Base-by-base conservation (phyloP, 2,329 filamentous ascomycete species). In the Penicillium sp. region DNA sequence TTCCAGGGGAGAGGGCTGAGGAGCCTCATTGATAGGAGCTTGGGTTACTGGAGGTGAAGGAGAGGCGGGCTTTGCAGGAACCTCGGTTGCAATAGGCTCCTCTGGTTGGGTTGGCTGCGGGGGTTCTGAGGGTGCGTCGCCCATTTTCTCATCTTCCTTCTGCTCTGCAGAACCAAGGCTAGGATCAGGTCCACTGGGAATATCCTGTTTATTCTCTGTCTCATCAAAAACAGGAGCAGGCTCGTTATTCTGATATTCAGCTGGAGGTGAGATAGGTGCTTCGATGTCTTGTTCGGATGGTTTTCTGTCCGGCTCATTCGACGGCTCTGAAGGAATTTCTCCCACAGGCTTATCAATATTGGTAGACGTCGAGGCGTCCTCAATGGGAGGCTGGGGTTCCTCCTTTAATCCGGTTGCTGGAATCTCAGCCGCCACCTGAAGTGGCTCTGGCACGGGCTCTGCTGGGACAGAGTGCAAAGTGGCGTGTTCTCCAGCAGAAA, bases 101-200 rank as follows among this genome's bases (percentile, higher is more conserved):
- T 47, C n/a, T 13, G 26, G n/a, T 29, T 47, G 26, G 29, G 26
- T 29, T 29, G 24, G 10, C 19, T 35, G 27, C 5, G 26, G 11
- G 31, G 52, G 39, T 29, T 57, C 52, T 44, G 49, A 22, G 2
- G 50, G 29, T 6, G 52, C 49, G 10, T 58, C 58, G 22, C 21
- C 46, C 52, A 60, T 55, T 22, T 58, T 53, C 6, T 54, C 6
- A 42, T 61, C 57, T 43, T 53, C 51, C 11, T 61, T 58, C 26
- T 49, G 21, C 9, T 52, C 37, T n/a, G 22, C 13, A n/a, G 37
- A 7, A 10, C 7, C n/a, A 26, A 50, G 24, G 14, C 46, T 31
- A 4, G 49, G 9, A 11, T 56, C 24, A 19, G 29, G 16, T 11
- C 42, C 26, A 19, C 19, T 8, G 22, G 49, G 24, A 0, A 6